These are phyloP conservation scores for Podospora pseudoanserina DNA, from an alignment of 495 filamentous ascomycete species.

Conservation along the genomic window DNA sequence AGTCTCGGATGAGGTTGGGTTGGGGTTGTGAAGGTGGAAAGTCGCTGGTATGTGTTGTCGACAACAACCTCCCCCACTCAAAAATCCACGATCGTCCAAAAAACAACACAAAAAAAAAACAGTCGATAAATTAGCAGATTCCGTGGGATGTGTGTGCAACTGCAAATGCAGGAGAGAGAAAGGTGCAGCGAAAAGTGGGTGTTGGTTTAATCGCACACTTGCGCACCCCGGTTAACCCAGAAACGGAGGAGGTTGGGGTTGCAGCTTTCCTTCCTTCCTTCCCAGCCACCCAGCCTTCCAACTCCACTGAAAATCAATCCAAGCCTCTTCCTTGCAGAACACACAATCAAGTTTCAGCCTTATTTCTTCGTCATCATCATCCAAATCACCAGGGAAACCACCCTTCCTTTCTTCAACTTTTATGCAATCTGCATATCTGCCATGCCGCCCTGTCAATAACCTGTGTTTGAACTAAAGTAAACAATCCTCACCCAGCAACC, in stretches of 20 bases:
- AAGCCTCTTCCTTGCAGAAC: background rate
- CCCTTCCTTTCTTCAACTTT: background rate
- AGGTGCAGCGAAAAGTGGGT: slow-evolving; percentile 1
- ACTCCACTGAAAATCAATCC: background rate
- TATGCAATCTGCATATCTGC: too few relatives aligned
- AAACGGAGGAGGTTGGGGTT: slow-evolving; percentile 20
- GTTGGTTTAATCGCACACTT: slow-evolving; percentile 3
- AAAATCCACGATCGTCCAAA: background rate
- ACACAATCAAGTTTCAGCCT: background rate
- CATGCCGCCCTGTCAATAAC: too few relatives aligned
- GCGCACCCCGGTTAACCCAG: slow-evolving; percentile 28
- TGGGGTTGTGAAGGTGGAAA: background rate
- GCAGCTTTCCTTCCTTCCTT: background rate
- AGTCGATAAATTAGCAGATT: background rate
- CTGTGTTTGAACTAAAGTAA: slow-evolving; percentile 7
- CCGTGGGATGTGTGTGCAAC: background rate
- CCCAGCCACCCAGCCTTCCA: background rate
- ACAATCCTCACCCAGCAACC: slow-evolving; percentile 21
- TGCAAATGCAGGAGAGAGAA: slow-evolving; percentile 3
- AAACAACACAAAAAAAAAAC: background rate
- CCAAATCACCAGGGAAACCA: background rate
- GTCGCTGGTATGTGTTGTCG: background rate
- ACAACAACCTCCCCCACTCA: background rate
- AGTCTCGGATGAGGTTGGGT: background rate
- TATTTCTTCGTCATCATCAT: background rate